Conservation (phyloP, 2,329 filamentous ascomycete species). For the Cercospora zeina region DNA sequence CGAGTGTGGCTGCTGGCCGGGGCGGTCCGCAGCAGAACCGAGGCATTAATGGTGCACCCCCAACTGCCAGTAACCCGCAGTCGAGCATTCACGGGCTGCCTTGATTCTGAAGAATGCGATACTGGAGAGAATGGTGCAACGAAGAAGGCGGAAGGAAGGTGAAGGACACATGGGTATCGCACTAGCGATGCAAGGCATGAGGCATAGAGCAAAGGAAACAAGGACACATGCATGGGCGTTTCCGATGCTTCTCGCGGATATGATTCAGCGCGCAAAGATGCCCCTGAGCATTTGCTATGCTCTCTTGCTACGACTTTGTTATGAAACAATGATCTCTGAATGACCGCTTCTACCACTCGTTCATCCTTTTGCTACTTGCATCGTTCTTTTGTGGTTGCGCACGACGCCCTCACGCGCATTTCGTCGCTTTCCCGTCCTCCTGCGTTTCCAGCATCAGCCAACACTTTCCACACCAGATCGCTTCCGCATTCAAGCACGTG, state of each 20-base stretch:
- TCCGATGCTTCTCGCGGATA: not conserved
- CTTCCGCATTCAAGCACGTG: not conserved
- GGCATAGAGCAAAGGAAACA: not conserved
- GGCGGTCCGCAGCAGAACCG: not conserved
- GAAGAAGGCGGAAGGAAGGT: not conserved
- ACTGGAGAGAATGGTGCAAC: not conserved
- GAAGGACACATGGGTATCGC: not conserved
- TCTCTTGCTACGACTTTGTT: not conserved
- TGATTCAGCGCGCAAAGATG: not conserved
- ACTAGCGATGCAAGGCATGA: not conserved
- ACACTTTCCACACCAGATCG: not conserved
- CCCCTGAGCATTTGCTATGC: not conserved
- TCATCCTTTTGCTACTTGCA: not conserved
- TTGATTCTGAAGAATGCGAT: not conserved
- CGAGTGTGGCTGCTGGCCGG: not conserved
- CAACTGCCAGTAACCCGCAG: constrained; percentile 3
- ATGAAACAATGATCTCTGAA: not conserved
- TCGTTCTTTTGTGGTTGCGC: not conserved
- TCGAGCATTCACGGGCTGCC: not conserved
- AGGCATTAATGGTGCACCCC: not conserved
- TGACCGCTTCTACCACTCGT: not conserved
- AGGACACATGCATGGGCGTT: not conserved
- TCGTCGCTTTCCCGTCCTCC: not conserved
- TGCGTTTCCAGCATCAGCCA: not conserved
- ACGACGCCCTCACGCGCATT: not conserved